phyloP scores from a whole-genome alignment of 2,329 filamentous ascomycete genomes.

The Cercospora berteroae region DNA sequence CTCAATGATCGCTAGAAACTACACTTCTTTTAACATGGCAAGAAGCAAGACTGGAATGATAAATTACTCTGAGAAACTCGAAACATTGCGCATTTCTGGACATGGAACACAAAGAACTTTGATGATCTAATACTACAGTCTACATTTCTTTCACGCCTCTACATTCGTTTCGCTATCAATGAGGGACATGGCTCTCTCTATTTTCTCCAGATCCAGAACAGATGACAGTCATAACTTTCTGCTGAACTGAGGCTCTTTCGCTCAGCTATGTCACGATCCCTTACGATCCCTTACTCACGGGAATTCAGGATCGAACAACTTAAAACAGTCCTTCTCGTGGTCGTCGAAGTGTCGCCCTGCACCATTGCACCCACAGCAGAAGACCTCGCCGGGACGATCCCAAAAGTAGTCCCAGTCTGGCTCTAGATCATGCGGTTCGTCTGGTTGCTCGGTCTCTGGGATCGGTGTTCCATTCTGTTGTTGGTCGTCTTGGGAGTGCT shows the following conservation, averaged over 20 bases:
- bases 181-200: background rate
- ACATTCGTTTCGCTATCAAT: background rate
- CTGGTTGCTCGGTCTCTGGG: background rate
- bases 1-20: background rate
- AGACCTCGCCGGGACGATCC: background rate
- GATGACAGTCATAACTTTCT: background rate
- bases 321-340: background rate
- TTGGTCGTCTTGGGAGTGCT: background rate
- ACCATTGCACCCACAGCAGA: background rate
- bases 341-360: background rate
- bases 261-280: background rate
- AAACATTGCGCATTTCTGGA: background rate
- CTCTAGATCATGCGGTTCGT: background rate
- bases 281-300: no score
- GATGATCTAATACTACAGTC: background rate
- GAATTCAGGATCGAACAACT: background rate
- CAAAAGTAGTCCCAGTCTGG: background rate
- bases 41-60: background rate
- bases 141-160: background rate
- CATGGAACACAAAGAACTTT: background rate
- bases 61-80: background rate
- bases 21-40: background rate
- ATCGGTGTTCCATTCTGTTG: background rate
- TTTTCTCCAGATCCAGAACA: background rate
- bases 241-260: background rate